A percentile compares a stretch with the other conserved stretches of the same genome.
phyloP scores from a whole-genome alignment of 2,329 filamentous ascomycete species.

The Pseudogymnoascus sp. region DNA sequence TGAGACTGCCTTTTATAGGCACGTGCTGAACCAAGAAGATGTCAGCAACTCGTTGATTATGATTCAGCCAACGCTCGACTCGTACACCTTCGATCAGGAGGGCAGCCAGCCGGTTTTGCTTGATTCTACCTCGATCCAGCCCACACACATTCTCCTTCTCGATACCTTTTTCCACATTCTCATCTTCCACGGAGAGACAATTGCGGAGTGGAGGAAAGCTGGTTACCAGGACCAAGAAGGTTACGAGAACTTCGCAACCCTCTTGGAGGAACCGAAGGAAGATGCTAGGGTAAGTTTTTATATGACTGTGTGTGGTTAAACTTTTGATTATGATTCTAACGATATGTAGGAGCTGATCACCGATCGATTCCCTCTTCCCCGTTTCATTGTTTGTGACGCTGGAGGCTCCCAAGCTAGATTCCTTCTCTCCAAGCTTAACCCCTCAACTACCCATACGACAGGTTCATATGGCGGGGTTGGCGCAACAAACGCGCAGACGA shows the following conservation, averaged over 20 bases:
- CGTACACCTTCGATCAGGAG: slow-evolving; percentile 94
- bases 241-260: slow-evolving; percentile 86
- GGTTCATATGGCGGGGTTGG: slow-evolving; percentile 85
- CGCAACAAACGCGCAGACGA: slow-evolving; percentile 84
- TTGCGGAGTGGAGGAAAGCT: slow-evolving; percentile 96
- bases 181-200: slow-evolving; percentile 97
- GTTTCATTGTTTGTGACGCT: slow-evolving; percentile 98
- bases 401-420: slow-evolving; percentile 97
- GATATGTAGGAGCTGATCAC: slow-evolving; percentile 75
- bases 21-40: slow-evolving; percentile 95
- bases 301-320: neutral
- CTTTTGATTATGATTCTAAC: slow-evolving; percentile 20
- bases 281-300: slow-evolving; percentile 70
- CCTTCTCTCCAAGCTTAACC: slow-evolving; percentile 92
- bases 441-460: slow-evolving; percentile 91
- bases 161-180: slow-evolving; percentile 99
- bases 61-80: slow-evolving; percentile 97
- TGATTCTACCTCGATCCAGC: slow-evolving; percentile 93
- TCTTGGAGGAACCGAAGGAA: slow-evolving; percentile 91
- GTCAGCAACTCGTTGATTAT: slow-evolving; percentile 95
- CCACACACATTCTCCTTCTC: slow-evolving; percentile 84
- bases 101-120: slow-evolving; percentile 88
- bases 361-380: slow-evolving; percentile 93
- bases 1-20: slow-evolving; percentile 97
- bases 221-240: slow-evolving; percentile 97